These are phyloP conservation scores for Carex kokanica DNA, from an alignment of 176 grass and related monocot genomes.

Conservation along the genomic window DNA sequence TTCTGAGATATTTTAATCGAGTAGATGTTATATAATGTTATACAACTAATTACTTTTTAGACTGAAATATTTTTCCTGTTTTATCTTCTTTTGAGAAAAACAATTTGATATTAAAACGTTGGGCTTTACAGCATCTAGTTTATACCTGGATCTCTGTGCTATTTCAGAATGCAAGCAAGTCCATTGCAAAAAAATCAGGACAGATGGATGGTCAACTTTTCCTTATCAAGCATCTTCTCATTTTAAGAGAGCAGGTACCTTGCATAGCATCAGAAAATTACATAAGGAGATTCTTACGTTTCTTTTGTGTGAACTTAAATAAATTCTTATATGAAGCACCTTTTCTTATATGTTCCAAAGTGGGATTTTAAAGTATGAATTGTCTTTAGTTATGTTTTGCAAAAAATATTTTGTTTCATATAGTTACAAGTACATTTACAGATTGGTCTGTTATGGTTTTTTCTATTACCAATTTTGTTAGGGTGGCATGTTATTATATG, in stretches of 20 bases:
- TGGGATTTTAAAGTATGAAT: not conserved
- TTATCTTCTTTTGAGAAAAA: too few species aligned
- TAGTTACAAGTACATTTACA: not conserved
- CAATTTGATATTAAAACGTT: not conserved
- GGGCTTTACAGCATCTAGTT: not conserved
- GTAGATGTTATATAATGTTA: not conserved
- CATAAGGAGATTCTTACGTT: not conserved
- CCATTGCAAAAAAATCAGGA: conserved; percentile 72
- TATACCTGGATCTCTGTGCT: conserved; percentile 30
- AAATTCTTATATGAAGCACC: not conserved
- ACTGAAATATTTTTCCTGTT: conserved; percentile 18
- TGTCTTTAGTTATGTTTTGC: not conserved
- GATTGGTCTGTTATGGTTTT: not conserved
- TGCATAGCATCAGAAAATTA: not conserved
- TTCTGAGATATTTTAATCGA: not conserved
- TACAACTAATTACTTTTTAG: conserved; percentile 4
- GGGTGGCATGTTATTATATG: not conserved
- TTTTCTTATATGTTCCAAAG: not conserved
- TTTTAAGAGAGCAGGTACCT: conserved; percentile 85
- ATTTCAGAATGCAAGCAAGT: conserved; percentile 78
- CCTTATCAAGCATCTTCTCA: conserved; percentile 93
- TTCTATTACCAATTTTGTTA: not conserved
- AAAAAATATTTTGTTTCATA: not conserved
- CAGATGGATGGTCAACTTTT: conserved; percentile 95
- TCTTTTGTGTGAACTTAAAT: not conserved